Evolutionary conservation across 73 alveolate species (phyloP).

Genomic region (Durusdinium trenchii): DNA sequence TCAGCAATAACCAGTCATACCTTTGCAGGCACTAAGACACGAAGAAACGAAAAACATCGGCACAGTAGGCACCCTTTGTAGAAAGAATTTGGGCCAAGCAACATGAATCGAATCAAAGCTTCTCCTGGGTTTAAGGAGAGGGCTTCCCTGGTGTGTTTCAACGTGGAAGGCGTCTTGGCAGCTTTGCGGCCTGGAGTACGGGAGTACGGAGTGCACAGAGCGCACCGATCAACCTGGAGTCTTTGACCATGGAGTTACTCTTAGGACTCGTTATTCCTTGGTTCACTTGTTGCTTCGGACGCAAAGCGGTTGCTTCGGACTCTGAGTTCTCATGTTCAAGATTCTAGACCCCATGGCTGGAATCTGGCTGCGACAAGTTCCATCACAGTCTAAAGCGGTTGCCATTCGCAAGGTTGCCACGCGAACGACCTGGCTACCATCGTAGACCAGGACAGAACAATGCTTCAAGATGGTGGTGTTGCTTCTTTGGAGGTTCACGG

Average conservation of each 20-base stretch:
- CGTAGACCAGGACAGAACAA: conserved; percentile 77
- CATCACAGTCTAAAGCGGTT: too few relatives aligned
- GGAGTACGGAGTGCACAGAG: too few relatives aligned
- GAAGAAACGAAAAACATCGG: not conserved
- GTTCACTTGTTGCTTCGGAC: not conserved
- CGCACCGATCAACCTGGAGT: too few relatives aligned
- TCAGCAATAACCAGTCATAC: too few relatives aligned
- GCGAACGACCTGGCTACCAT: conserved; percentile 80
- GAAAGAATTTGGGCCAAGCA: not conserved
- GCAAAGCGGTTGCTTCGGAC: not conserved
- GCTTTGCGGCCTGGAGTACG: too few relatives aligned
- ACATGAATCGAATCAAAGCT: not conserved
- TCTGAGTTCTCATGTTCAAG: too few relatives aligned
- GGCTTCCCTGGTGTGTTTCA: conserved; percentile 79
- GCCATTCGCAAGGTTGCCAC: conserved; percentile 88
- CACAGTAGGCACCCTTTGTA: not conserved
- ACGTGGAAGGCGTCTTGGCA: conserved; percentile 46
- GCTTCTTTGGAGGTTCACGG: not conserved
- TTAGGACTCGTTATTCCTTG: not conserved
- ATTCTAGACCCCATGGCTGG: too few relatives aligned
- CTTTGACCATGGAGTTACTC: not conserved
- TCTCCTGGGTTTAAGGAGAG: conserved; percentile 19
- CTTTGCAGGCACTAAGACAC: not conserved
- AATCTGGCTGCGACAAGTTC: too few relatives aligned
- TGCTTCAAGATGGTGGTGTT: too few relatives aligned